Percentiles rank a stretch among this genome's conserved stretches.
Conservation (phyloP, 805 yeast species). For the Metschnikowia gruessii region DNA sequence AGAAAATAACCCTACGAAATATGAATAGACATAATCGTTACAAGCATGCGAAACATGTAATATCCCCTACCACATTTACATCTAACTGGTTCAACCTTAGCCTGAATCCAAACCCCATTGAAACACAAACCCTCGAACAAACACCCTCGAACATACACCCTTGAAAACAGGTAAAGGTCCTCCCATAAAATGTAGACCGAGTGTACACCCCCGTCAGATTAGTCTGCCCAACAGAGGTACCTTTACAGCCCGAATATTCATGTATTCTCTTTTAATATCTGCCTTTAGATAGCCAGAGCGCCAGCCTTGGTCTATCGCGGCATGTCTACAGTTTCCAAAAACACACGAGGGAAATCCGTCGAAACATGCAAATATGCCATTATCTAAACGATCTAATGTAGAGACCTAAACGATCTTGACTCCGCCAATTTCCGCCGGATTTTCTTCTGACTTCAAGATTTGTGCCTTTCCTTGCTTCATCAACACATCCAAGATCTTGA, state of each 20-base stretch:
- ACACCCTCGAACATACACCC: too few species aligned
- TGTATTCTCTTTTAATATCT: slow-evolving; percentile 2
- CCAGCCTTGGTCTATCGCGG: slow-evolving; percentile 9
- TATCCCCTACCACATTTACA: too few species aligned
- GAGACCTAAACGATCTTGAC: slow-evolving; percentile 62
- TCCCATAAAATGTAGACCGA: slow-evolving; percentile 5
- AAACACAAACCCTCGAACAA: too few species aligned
- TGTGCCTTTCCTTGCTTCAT: slow-evolving; percentile 72
- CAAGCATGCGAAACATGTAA: too few species aligned
- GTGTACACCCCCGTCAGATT: slow-evolving; percentile 5
- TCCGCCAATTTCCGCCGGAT: slow-evolving; percentile 58
- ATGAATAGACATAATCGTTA: too few species aligned
- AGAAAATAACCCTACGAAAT: too few species aligned
- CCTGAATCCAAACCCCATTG: too few species aligned
- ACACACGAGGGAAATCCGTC: too few species aligned
- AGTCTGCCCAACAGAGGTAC: slow-evolving; percentile 2
- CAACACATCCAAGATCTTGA: slow-evolving; percentile 53
- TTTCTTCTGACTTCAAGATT: slow-evolving; percentile 62
- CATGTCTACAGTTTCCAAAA: slow-evolving; percentile 1
- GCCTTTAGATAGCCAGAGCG: slow-evolving; percentile 10
- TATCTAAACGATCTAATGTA: too few species aligned
- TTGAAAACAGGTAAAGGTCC: too few species aligned
- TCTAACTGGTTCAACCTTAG: too few species aligned
- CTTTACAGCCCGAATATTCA: slow-evolving; percentile 5
- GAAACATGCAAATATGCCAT: background rate